Evolutionary conservation across 179 eudicot species (phyloP).

Genomic region (Drosera spatulata): DNA sequence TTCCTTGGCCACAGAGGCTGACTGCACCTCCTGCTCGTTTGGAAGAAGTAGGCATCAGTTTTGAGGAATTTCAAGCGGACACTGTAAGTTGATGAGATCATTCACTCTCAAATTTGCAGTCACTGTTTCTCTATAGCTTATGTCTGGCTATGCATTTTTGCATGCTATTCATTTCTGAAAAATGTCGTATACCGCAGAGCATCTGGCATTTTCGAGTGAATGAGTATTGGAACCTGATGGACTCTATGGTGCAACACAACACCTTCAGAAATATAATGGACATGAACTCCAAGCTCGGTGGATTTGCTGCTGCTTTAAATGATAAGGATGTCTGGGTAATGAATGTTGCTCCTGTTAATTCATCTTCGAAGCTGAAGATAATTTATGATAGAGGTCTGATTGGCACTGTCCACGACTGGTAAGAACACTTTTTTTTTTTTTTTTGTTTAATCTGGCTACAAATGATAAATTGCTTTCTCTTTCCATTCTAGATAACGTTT

Average conservation of each 20-base stretch:
- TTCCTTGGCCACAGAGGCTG: constrained; percentile 69
- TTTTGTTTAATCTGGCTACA: too few relatives aligned
- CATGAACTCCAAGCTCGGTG: constrained; percentile 69
- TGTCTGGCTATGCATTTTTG: neutral
- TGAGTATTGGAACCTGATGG: constrained; percentile 72
- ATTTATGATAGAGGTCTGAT: constrained; percentile 63
- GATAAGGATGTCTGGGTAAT: constrained; percentile 73
- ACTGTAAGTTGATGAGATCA: constrained; percentile 30
- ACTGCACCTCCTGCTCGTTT: constrained; percentile 46
- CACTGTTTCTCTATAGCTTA: neutral
- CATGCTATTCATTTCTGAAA: constrained; percentile 1
- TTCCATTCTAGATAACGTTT: too few relatives aligned
- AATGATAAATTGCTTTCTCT: too few relatives aligned
- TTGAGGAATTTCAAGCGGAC: constrained; percentile 50
- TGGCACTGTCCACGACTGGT: constrained; percentile 76
- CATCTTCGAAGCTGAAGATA: constrained; percentile 47
- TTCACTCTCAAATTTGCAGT: neutral
- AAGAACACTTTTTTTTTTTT: neutral
- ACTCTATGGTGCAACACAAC: constrained; percentile 31
- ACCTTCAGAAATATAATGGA: constrained; percentile 67
- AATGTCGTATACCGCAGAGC: constrained; percentile 26
- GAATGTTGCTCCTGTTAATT: constrained; percentile 61
- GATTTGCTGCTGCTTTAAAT: constrained; percentile 58
- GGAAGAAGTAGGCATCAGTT: constrained; percentile 42
- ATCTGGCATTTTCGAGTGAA: constrained; percentile 46